phyloP scores from a whole-genome alignment of 2,329 filamentous ascomycete species.

The Orbilia blumenaviensis region DNA sequence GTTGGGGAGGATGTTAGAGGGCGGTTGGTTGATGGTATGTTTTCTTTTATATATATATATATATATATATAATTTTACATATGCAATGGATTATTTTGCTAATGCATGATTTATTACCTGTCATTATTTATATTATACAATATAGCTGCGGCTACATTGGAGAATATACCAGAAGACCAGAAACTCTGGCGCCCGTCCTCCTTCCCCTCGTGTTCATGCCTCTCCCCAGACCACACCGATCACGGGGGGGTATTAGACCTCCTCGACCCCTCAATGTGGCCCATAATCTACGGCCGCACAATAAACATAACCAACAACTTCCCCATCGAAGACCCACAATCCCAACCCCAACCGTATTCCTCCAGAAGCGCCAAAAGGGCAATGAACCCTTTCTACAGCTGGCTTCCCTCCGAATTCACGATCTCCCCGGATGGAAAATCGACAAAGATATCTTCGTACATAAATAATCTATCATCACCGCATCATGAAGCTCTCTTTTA shows the following conservation, averaged over 20 bases:
- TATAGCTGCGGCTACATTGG: slow-evolving; percentile 60
- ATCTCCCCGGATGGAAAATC: not conserved
- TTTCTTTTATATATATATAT: not conserved
- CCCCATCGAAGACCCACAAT: not conserved
- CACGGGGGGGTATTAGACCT: slow-evolving; percentile 58
- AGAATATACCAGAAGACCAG: slow-evolving; percentile 64
- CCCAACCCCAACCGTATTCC: not conserved
- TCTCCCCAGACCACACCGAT: slow-evolving; percentile 65
- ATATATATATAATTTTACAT: no score
- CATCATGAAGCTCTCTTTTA: not conserved
- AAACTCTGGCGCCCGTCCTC: slow-evolving; percentile 73
- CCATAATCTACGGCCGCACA: not conserved
- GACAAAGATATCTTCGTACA: slow-evolving; percentile 8
- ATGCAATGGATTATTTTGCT: no score
- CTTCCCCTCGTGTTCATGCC: no score
- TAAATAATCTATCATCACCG: slow-evolving; percentile 9
- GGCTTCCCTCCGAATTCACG: slow-evolving; percentile 16
- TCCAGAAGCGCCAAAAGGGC: not conserved
- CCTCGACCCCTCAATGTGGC: not conserved
- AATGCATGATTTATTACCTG: no score
- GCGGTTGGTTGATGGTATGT: slow-evolving; percentile 12
- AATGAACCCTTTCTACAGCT: not conserved
- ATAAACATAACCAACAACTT: not conserved
- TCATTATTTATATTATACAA: no score
- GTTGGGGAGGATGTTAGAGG: slow-evolving; percentile 7